Conservation (phyloP, 768 basidiomycete species). For the Postia placenta region DNA sequence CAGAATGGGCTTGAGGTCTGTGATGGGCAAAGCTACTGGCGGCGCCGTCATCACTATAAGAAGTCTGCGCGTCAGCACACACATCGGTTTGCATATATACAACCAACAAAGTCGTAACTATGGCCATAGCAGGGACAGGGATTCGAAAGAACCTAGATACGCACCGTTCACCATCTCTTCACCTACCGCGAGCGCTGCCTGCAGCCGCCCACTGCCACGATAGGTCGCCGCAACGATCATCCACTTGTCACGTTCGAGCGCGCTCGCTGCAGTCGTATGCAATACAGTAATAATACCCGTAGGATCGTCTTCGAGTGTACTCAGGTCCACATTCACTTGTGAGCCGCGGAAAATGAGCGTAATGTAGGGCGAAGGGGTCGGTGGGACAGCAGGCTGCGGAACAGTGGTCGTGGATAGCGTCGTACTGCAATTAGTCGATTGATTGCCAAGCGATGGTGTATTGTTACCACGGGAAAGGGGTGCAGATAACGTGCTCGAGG, state of each 20-base stretch:
- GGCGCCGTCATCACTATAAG: conserved; percentile 34
- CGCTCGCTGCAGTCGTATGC: conserved; percentile 29
- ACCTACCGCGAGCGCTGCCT: conserved; percentile 38
- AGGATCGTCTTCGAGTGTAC: conserved; percentile 38
- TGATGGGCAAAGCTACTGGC: conserved; percentile 25
- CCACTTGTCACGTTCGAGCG: conserved; percentile 43
- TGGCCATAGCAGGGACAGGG: too few relatives aligned
- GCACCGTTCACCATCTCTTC: conserved; percentile 44
- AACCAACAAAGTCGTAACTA: not conserved
- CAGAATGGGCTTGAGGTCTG: conserved; percentile 42
- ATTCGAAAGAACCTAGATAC: too few relatives aligned
- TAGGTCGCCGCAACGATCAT: conserved; percentile 50
- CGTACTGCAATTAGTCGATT: too few relatives aligned
- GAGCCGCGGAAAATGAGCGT: conserved; percentile 9
- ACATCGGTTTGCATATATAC: too few relatives aligned
- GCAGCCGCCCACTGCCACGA: conserved; percentile 41
- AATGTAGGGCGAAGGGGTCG: conserved; percentile 7
- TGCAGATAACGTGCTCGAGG: too few relatives aligned
- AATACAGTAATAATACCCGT: conserved; percentile 40
- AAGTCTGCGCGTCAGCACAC: too few relatives aligned
- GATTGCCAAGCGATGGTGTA: too few relatives aligned
- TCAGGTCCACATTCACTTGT: conserved; percentile 31
- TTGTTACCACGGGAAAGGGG: too few relatives aligned
- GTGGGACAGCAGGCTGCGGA: too few relatives aligned
- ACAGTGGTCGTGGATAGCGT: too few relatives aligned